phyloP scores from a whole-genome alignment of 306 rosid species.

The Nissolia schottii region DNA sequence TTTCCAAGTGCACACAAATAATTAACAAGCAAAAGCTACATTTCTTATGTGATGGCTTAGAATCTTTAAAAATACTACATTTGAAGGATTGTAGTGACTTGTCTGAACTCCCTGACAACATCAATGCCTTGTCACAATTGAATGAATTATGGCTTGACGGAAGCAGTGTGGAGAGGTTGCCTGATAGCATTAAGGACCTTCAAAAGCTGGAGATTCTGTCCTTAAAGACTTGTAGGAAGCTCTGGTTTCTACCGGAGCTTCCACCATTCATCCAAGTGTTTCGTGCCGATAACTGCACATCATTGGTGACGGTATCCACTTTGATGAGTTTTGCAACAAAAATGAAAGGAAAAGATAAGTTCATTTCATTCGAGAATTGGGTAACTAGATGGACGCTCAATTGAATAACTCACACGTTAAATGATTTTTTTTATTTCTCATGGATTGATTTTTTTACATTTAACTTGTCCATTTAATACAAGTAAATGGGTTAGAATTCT shows the following conservation, averaged over 20 bases:
- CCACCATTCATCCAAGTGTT: background rate
- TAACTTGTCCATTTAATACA: no score
- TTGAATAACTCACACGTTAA: no score
- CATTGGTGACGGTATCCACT: background rate
- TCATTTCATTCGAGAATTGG: background rate
- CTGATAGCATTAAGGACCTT: slow-evolving; percentile 1
- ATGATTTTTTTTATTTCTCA: no score
- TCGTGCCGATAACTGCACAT: background rate
- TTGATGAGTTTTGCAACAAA: no score
- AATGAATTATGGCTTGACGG: background rate
- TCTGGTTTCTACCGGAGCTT: slow-evolving; percentile 24
- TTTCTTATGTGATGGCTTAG: background rate
- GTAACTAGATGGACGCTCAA: background rate
- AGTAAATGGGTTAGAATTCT: no score
- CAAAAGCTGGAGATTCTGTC: background rate
- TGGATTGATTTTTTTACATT: no score
- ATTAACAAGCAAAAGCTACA: background rate
- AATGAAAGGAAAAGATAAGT: no score
- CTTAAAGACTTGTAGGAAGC: background rate
- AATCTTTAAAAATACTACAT: rapidly evolving
- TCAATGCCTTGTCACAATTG: background rate
- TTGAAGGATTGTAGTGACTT: background rate
- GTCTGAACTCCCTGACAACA: background rate
- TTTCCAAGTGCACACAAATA: background rate
- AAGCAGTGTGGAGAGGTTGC: background rate